Base-by-base conservation (phyloP, 805 yeast species). In the Myxozyma lipomycoides region DNA sequence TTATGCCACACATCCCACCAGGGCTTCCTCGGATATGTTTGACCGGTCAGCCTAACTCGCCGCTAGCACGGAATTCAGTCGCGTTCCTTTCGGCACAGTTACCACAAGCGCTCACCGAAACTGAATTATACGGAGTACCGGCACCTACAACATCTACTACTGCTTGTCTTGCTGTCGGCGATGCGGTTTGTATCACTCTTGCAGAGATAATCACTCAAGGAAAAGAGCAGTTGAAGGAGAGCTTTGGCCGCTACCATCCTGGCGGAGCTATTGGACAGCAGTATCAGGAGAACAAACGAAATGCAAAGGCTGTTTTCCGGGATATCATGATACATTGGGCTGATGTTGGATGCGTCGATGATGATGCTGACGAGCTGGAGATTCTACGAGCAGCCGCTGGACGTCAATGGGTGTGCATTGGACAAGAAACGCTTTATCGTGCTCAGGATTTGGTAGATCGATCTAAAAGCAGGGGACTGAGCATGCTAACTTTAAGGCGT, bases 91-190 rank as follows among this genome's bases (percentile, higher is more conserved):
- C 76, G 46, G 87, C 87, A 0, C 83, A 81, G 43, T 65, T 84
- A 17, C 87, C 90, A 0, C 58, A 69, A 1, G 67, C 71, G 35
- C 72, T 81, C 50, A 71, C 76, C 25, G 96, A 88, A 63, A 64
- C 48, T 73, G 75, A 75, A 12, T 70, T 85, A 2, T 86, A 84
- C 61, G 96, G 96, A 0, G 66, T 88, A 25, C 84, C 89, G 6
- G 95, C 96, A 0, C 96, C 96, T 1, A 88, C 96, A 0, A 78
- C 88, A 3, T 81, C 95, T 3, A 83, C 95, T 1, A 84, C 95
- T 0, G 70, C 89, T 24, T 78, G 89, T 52, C 69, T 88, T 43
- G 81, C 86, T 0, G 69, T 87, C 38, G 83, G 93, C 7, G 96
- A 89, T 63, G 86, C 95, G 1, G 77, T 84, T 15, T 78, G 85